Evolutionary conservation across 148 eudicot species (phyloP), one percentile per base, ranked within the genome.

Genomic region (Euryodendron excelsum): DNA sequence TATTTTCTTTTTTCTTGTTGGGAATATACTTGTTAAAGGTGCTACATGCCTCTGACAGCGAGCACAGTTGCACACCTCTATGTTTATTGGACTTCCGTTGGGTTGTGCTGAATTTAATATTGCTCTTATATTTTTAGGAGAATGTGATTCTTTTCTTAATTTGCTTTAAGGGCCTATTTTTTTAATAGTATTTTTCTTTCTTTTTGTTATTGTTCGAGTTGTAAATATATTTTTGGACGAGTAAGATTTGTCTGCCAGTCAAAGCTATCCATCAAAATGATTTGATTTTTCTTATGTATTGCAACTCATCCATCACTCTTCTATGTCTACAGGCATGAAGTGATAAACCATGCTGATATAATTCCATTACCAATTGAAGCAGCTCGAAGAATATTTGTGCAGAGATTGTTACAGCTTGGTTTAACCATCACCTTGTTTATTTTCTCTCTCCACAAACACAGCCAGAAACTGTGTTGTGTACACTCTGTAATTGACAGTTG

Each of bases 321-420:
- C 20, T 23, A n/a, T 56, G 53, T 74, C 23, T 15, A 30, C 78
- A 75, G 78, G 69, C 78, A 18, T 75, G 69, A 75, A 18, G 20
- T 28, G 69, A 41, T 28, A 17, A 28, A 30, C 61, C 52, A 66
- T 58, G 47, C 34, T 74, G 77, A 74, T 74, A 36, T 27, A 58
- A 61, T 2, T 45, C 37, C 4, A 28, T 60, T 2, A 25, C 68
- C 53, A 41, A 15, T 17, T 60, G 77, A 60, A 74, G 77, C 68
- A 39, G 55, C 39, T 74, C 27, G 5, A 20, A 28, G 53, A 53
- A 41, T 27, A 25, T 39, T 74, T 25, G 45, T 41, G 45, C 7
- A 41, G 18, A 39, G 78, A 13, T 34, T 18, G 13, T 75, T 20
- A 61, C 28, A 61, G 21, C 31, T 28, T 61, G 53, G 27, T 41